Conservation (phyloP, 208 protist genomes). For the Crithidia fasciculata region DNA sequence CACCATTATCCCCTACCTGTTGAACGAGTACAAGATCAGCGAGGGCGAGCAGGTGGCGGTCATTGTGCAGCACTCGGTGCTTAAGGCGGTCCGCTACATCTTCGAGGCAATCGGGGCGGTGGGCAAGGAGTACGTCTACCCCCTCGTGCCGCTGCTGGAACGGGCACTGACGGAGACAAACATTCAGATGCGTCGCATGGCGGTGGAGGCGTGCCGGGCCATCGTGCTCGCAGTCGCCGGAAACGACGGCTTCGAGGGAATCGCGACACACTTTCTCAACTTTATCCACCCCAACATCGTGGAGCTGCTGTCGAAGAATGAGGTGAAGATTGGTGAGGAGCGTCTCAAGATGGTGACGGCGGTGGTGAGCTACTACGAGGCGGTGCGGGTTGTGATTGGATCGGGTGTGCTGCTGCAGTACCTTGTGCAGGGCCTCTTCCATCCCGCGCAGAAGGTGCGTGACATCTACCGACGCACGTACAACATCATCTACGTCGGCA, state of each 20-base stretch:
- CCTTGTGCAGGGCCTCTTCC: constrained; percentile 97
- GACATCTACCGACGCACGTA: constrained; percentile 99
- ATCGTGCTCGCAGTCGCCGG: constrained; percentile 90
- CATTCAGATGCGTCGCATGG: constrained; percentile 98
- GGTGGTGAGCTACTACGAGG: constrained; percentile 98
- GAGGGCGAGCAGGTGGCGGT: constrained; percentile 95
- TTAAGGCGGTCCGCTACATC: constrained; percentile 99
- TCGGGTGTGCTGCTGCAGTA: constrained; percentile 95
- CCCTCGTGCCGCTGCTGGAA: constrained; percentile 97
- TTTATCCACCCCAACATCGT: constrained; percentile 99
- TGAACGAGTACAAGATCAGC: constrained; percentile 99
- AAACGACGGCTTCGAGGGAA: constrained; percentile 87
- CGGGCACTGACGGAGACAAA: constrained; percentile 99
- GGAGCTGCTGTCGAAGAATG: constrained; percentile 96
- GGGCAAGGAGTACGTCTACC: constrained; percentile 98
- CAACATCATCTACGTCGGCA: constrained; percentile 98
- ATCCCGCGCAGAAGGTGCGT: constrained; percentile 98
- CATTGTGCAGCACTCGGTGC: constrained; percentile 97
- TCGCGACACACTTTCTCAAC: constrained; percentile 99
- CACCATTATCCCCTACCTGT: constrained; percentile 98
- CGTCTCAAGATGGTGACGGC: constrained; percentile 92
- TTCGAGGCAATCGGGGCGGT: constrained; percentile 99
- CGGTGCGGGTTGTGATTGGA: constrained; percentile 94
- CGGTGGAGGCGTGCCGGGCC: constrained; percentile 97
- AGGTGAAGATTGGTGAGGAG: constrained; percentile 78